phyloP scores from a whole-genome alignment of 2,329 filamentous ascomycete genomes.

The Arachnomyces sp. region DNA sequence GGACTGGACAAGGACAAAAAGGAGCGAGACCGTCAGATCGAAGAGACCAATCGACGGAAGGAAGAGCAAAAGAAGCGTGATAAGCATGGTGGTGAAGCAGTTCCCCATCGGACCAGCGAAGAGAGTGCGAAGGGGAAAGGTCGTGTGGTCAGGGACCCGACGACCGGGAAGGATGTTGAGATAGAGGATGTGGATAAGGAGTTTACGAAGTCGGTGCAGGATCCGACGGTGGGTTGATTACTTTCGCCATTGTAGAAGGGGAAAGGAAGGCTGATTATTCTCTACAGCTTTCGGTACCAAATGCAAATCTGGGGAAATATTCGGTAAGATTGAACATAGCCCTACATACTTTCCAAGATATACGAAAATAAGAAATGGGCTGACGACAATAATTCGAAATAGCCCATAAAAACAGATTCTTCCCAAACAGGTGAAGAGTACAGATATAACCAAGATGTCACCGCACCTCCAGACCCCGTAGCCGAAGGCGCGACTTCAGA shows the following conservation, averaged over 20 bases:
- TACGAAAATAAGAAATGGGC: too few species aligned
- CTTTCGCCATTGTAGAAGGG: background rate
- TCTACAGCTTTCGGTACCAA: conserved; percentile 67
- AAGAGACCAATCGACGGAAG: conserved; percentile 44
- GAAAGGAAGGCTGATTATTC: conserved; percentile 5
- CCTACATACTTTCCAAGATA: too few species aligned
- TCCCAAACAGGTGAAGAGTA: conserved; percentile 71
- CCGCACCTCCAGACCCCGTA: conserved; percentile 80
- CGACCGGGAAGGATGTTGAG: conserved; percentile 74
- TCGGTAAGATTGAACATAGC: conserved; percentile 40
- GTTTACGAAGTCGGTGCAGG: conserved; percentile 59
- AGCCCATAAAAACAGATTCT: conserved; percentile 60
- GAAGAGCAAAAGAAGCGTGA: conserved; percentile 19
- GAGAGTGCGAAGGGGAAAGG: conserved; percentile 30
- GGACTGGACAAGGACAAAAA: conserved; percentile 72
- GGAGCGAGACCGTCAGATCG: conserved; percentile 62
- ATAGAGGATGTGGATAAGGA: conserved; percentile 73
- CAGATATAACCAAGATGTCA: conserved; percentile 75
- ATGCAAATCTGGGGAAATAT: conserved; percentile 72
- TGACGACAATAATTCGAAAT: conserved; percentile 2
- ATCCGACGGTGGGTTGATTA: conserved; percentile 53
- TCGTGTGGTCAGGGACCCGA: conserved; percentile 71
- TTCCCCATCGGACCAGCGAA: conserved; percentile 16
- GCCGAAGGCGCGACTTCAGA: conserved; percentile 77
- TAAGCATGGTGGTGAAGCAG: conserved; percentile 14